Evolutionary conservation across 495 filamentous ascomycete species (phyloP), one percentile per base, ranked within the genome.

Genomic region (Pseudevernia furfuracea): DNA sequence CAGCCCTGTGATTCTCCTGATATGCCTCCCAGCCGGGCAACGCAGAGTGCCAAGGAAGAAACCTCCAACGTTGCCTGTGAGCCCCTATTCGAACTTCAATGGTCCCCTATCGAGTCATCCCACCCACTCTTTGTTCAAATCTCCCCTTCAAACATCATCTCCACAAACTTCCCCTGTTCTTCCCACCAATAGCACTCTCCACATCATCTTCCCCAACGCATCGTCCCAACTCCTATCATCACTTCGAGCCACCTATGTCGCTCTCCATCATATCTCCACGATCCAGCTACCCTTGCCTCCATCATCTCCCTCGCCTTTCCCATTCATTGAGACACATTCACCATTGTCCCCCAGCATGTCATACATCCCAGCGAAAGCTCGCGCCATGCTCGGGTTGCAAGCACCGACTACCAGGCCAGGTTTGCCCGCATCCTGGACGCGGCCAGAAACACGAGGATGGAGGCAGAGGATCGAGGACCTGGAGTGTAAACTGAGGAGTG

Each of bases 151-250:
- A 25, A 14, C 15, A 19, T 52, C 15, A 41, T 41, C 58, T 39
- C 34, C 14, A 37, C 34, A 25, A 17, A 9, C 17, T 17, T 34
- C 49, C 4, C 28, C 44, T 25, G 8, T 28, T 30, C n/a, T 48
- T 4, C 15, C 25, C 23, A 11, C 32, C 14, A 43, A 36, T 19
- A 10, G 19, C 21, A 36, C 61, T 37, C 66, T 70, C 53, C 53
- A n/a, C 6, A 58, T 38, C 9, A 58, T 70, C 41, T 70, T 70
- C 59, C 68, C 68, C 34, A 8, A 43, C 11, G 65, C 68, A 57
- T 8, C 62, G 17, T 19, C 43, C 5, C 49, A 32, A 32, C 52
- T 65, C 12, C 62, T 70, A 19, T 60, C 68, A 14, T 65, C 59
- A 36, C 66, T 70, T 8, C 55, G 68, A 39, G 66, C 66, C 25